These are phyloP conservation scores for Ceratocystis albifundus DNA, from an alignment of 2,329 filamentous ascomycete genomes.

Conservation along the genomic window DNA sequence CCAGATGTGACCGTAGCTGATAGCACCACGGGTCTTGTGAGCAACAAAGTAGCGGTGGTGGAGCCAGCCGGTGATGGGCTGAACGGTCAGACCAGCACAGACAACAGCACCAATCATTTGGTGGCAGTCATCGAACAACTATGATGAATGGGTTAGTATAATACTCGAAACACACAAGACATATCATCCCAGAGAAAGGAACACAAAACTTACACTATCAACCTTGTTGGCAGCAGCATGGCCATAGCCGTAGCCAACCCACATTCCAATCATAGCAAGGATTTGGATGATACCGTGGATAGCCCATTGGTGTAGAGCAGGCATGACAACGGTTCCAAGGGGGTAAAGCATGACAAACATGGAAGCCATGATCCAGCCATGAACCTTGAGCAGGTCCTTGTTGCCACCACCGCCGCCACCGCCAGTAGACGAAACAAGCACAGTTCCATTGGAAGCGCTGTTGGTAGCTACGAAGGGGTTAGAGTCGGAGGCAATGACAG, in stretches of 20 bases:
- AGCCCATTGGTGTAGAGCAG: constrained; percentile 45
- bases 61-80: constrained; percentile 46
- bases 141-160: neutral
- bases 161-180: neutral
- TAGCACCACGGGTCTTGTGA: constrained; percentile 36
- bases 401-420: constrained; percentile 23
- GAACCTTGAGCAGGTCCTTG: constrained; percentile 32
- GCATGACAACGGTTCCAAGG: constrained; percentile 49
- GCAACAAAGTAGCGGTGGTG: constrained; percentile 46
- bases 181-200: constrained; percentile 20
- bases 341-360: constrained; percentile 50
- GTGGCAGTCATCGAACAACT: constrained; percentile 41
- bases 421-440: constrained; percentile 16
- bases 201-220: constrained; percentile 33
- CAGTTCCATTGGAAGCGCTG: constrained; percentile 23
- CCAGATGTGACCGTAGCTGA: constrained; percentile 51
- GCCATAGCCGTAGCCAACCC: constrained; percentile 49
- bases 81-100: constrained; percentile 42
- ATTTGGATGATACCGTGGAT: constrained; percentile 48
- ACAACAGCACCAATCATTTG: constrained; percentile 47
- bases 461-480: constrained; percentile 40
- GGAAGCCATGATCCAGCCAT: constrained; percentile 51
- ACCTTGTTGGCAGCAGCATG: constrained; percentile 36
- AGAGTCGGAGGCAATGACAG: constrained; percentile 36
- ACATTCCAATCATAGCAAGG: constrained; percentile 45